These are phyloP conservation scores for Begonia peltatifolia DNA, from an alignment of 306 rosid species.

Conservation along the genomic window DNA sequence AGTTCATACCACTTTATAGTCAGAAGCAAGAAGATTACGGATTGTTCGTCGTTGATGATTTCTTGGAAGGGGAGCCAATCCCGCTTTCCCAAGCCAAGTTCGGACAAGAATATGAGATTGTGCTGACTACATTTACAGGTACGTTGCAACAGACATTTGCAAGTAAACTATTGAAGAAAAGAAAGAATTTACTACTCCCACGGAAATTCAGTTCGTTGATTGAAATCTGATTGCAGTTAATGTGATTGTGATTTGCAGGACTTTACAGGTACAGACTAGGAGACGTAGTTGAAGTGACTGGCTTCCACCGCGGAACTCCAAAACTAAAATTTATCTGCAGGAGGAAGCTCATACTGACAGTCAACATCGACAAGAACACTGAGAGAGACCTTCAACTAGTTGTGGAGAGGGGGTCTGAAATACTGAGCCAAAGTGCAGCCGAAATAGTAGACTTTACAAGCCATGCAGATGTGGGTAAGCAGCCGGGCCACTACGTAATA, in stretches of 20 bases:
- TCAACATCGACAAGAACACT: conserved; percentile 83
- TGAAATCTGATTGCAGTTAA: no score
- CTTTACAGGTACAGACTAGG: conserved; percentile 78
- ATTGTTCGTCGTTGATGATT: conserved; percentile 27
- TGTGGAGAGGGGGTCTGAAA: conserved; percentile 50
- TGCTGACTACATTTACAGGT: conserved; percentile 93
- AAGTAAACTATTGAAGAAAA: no score
- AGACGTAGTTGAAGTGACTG: conserved; percentile 83
- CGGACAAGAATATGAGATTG: conserved; percentile 79
- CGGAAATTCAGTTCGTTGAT: no score
- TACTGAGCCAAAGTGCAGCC: conserved; percentile 27
- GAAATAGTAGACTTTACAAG: conserved; percentile 80
- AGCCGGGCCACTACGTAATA: conserved; percentile 64
- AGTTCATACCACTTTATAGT: conserved; percentile 67
- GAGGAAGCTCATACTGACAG: conserved; percentile 52
- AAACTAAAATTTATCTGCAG: conserved; percentile 68
- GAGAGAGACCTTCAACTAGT: conserved; percentile 82
- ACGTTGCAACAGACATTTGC: not conserved
- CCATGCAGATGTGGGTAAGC: conserved; percentile 32
- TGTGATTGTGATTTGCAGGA: conserved; percentile 27
- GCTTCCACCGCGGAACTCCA: conserved; percentile 66
- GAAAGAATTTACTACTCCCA: no score
- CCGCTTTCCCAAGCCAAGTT: conserved; percentile 56
- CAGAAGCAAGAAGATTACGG: conserved; percentile 15
- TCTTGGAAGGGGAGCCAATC: conserved; percentile 59